A percentile compares a stretch with the other conserved stretches of the same genome.
Conservation (phyloP, 768 basidiomycete genomes). For the Termitomyces sp. region DNA sequence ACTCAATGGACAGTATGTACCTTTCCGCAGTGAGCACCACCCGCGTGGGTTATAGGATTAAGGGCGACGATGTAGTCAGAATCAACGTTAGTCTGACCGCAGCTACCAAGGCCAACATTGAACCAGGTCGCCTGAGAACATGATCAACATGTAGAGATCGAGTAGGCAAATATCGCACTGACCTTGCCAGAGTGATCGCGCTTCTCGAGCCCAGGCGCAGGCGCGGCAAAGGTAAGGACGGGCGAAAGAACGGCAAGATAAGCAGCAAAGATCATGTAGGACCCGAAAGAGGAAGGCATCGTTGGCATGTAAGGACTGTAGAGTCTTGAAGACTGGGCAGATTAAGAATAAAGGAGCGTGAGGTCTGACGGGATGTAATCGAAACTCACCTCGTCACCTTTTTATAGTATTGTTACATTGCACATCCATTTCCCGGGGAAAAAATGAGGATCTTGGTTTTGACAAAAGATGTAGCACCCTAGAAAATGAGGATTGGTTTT, state of each 20-base stretch:
- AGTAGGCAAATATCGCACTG: background rate
- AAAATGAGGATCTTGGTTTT: background rate
- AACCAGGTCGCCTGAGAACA: conserved; percentile 15
- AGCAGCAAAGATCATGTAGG: conserved; percentile 8
- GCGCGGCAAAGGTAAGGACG: conserved; percentile 7
- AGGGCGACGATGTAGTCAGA: conserved; percentile 21
- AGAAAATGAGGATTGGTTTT: background rate
- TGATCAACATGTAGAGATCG: background rate
- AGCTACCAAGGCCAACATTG: conserved; percentile 20
- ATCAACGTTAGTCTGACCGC: conserved; percentile 17
- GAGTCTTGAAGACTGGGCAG: background rate
- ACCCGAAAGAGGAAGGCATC: conserved; percentile 10
- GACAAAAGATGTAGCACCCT: background rate
- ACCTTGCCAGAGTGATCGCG: conserved; percentile 12
- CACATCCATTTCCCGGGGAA: background rate
- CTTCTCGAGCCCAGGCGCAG: conserved; percentile 5
- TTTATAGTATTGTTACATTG: background rate
- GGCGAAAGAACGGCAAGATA: conserved; percentile 8
- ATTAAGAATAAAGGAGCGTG: background rate
- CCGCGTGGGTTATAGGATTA: conserved; percentile 13
- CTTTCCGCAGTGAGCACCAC: conserved; percentile 17
- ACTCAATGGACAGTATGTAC: conserved; percentile 1
- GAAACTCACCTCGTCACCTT: background rate
- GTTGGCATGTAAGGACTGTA: conserved; percentile 1
- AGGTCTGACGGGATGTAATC: background rate